Evolutionary conservation across 495 filamentous ascomycete genomes (phyloP).

Genomic region (Mycothermus thermophilus): DNA sequence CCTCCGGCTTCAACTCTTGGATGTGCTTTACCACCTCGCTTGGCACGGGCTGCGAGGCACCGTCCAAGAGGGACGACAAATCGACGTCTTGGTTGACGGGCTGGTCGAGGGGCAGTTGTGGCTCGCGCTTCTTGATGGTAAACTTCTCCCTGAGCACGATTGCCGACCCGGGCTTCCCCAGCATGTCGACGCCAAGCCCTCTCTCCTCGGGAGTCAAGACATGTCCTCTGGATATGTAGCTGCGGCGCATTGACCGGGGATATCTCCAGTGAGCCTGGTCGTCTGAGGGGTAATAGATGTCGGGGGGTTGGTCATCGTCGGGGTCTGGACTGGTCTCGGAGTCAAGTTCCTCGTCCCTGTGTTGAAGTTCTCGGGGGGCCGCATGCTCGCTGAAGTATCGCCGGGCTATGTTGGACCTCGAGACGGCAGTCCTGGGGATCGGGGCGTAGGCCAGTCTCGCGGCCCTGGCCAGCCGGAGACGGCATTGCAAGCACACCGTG

Average conservation of each 20-base stretch:
- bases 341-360: background rate
- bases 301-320: background rate
- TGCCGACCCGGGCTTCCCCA: slow-evolving; percentile 15
- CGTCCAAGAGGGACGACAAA: too few species aligned
- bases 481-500: slow-evolving; percentile 39
- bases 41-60: too few species aligned
- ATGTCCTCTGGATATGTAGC: slow-evolving; percentile 2
- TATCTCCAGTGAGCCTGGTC: background rate
- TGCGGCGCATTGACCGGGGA: background rate
- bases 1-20: slow-evolving; percentile 25
- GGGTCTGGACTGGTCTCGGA: background rate
- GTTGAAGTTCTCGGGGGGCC: background rate
- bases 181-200: slow-evolving; percentile 9
- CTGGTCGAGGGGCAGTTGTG: background rate
- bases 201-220: slow-evolving; percentile 1
- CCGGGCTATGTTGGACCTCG: background rate
- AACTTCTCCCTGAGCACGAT: slow-evolving; percentile 26
- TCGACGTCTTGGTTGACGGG: slow-evolving; percentile 9
- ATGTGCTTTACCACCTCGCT: too few species aligned
- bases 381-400: background rate
- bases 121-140: background rate
- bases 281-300: background rate
- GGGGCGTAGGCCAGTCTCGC: slow-evolving; percentile 7
- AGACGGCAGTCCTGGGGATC: background rate
- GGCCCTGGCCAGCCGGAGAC: slow-evolving; percentile 20